These are phyloP conservation scores for Saururus chinensis DNA, from an alignment of 164 flowering plant genomes.

Conservation along the genomic window DNA sequence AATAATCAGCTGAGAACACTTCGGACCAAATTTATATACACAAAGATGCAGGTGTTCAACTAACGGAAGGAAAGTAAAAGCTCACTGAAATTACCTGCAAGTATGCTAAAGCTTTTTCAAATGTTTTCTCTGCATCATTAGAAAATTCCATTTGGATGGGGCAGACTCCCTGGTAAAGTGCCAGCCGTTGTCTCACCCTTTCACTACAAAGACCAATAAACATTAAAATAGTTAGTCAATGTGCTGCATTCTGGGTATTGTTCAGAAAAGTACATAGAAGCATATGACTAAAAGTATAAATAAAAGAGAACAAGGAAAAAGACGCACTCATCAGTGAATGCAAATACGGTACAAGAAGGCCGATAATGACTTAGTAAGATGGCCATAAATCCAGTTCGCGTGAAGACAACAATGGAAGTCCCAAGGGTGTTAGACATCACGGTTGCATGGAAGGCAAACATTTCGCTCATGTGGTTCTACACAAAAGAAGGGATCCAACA, in stretches of 20 bases:
- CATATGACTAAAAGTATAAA: neutral
- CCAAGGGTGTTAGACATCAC: constrained; percentile 97
- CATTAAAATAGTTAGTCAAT: neutral
- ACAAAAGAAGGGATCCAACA: constrained; percentile 4
- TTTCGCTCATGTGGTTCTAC: constrained; percentile 96
- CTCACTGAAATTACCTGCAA: constrained; percentile 45
- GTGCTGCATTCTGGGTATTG: neutral
- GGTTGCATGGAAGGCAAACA: constrained; percentile 98
- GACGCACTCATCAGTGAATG: constrained; percentile 85
- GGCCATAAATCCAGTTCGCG: constrained; percentile 93
- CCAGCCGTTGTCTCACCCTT: constrained; percentile 80
- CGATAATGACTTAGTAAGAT: constrained; percentile 86
- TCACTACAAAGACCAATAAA: constrained; percentile 43
- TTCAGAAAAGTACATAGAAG: neutral
- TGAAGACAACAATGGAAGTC: constrained; percentile 89
- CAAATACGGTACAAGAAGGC: constrained; percentile 92
- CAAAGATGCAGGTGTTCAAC: neutral
- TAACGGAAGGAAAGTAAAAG: neutral
- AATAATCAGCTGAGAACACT: neutral
- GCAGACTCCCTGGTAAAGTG: constrained; percentile 84
- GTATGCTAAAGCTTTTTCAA: constrained; percentile 40
- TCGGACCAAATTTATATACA: neutral
- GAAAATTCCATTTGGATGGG: constrained; percentile 85
- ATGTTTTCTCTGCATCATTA: constrained; percentile 83
- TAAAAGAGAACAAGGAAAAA: neutral